Evolutionary conservation across 2,329 filamentous ascomycete species (phyloP).

Genomic region (Peltaster fructicola): DNA sequence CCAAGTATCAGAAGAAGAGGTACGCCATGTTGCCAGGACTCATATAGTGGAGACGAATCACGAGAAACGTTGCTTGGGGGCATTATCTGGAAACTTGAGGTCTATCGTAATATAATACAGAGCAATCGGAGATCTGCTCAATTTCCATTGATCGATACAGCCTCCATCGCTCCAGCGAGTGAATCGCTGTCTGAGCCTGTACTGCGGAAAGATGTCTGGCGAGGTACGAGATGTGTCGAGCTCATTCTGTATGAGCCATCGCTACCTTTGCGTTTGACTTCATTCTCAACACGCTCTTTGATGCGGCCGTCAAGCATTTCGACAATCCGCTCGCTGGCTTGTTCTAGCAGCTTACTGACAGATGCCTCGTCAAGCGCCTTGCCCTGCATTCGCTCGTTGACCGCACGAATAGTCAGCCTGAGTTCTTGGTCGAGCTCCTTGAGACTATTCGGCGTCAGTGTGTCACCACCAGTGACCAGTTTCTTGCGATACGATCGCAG

Average conservation of each 20-base stretch:
- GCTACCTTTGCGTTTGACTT: slow-evolving; percentile 8
- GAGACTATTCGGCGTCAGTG: slow-evolving; percentile 26
- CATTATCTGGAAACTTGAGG: too few species aligned
- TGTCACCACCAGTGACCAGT: slow-evolving; percentile 25
- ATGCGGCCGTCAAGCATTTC: slow-evolving; percentile 57
- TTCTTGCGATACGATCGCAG: slow-evolving; percentile 42
- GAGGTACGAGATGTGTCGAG: not conserved
- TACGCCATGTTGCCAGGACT: slow-evolving; percentile 69
- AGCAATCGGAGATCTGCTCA: too few species aligned
- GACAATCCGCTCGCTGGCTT: slow-evolving; percentile 57
- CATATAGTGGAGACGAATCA: too few species aligned
- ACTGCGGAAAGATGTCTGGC: not conserved
- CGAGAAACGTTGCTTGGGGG: too few species aligned
- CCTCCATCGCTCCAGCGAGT: slow-evolving; percentile 1
- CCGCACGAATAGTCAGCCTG: slow-evolving; percentile 26
- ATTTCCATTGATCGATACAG: not conserved
- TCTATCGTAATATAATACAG: not conserved
- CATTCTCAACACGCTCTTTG: slow-evolving; percentile 21
- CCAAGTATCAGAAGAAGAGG: slow-evolving; percentile 90
- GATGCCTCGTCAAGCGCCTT: slow-evolving; percentile 24
- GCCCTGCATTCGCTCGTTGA: slow-evolving; percentile 25
- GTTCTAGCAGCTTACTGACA: slow-evolving; percentile 45
- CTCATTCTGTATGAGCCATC: slow-evolving; percentile 1
- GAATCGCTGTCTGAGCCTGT: not conserved
- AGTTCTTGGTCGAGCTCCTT: slow-evolving; percentile 42